These are phyloP conservation scores for Veloboletus limbatus DNA, from an alignment of 1,284 basidiomycete genomes.

Conservation along the genomic window DNA sequence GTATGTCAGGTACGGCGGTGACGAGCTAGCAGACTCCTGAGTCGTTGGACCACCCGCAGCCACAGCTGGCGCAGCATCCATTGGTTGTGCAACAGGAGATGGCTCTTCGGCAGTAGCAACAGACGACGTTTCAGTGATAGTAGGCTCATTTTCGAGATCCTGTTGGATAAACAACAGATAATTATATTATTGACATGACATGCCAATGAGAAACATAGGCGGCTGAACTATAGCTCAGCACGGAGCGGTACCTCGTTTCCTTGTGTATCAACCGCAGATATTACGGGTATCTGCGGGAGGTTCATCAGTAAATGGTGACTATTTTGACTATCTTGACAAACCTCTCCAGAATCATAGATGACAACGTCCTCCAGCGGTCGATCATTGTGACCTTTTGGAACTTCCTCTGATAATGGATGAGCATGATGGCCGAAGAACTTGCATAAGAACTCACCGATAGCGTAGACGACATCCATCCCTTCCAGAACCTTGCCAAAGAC, in stretches of 20 bases:
- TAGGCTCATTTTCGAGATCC: slow-evolving; percentile 28
- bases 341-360: slow-evolving; percentile 84
- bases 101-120: slow-evolving; percentile 11
- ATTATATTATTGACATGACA: slow-evolving; percentile 53
- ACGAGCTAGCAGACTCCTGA: slow-evolving; percentile 20
- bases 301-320: slow-evolving; percentile 5
- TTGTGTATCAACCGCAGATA: slow-evolving; percentile 55
- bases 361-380: slow-evolving; percentile 70
- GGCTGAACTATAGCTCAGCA: slow-evolving; percentile 78
- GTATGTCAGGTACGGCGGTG: slow-evolving; percentile 38
- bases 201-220: slow-evolving; percentile 35
- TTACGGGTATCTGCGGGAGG: slow-evolving; percentile 56
- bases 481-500: slow-evolving; percentile 91
- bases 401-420: slow-evolving; percentile 57
- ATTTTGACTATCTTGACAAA: slow-evolving; percentile 34
- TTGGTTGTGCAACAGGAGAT: not conserved
- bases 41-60: slow-evolving; percentile 7
- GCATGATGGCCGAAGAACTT: not conserved
- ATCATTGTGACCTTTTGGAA: slow-evolving; percentile 65
- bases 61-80: slow-evolving; percentile 2
- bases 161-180: slow-evolving; percentile 37
- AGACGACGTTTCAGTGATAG: slow-evolving; percentile 13
- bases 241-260: slow-evolving; percentile 89
- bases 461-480: slow-evolving; percentile 80
- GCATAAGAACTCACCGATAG: slow-evolving; percentile 55